These are phyloP conservation scores for Ogataea ganodermae DNA, from an alignment of 805 yeast species.

Conservation along the genomic window DNA sequence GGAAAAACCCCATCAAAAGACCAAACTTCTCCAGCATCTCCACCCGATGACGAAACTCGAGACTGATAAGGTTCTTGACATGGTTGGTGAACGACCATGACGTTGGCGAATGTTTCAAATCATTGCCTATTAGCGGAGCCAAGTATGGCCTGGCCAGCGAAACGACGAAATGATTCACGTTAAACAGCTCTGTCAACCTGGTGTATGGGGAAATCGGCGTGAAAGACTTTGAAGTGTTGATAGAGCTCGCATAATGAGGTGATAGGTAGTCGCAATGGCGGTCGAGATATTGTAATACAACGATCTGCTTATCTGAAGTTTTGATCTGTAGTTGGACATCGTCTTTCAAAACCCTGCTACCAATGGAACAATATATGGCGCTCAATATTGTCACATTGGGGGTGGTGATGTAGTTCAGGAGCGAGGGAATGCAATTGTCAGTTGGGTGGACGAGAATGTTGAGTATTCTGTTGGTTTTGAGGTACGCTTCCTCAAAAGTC, in stretches of 20 bases:
- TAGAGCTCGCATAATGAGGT: slow-evolving; percentile 42
- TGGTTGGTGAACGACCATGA: slow-evolving; percentile 37
- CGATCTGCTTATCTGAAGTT: slow-evolving; percentile 51
- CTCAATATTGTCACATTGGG: slow-evolving; percentile 91
- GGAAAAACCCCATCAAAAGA: slow-evolving; percentile 64
- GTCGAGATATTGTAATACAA: slow-evolving; percentile 37
- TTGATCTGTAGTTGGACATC: slow-evolving; percentile 61
- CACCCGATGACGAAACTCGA: slow-evolving; percentile 84
- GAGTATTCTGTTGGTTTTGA: slow-evolving; percentile 72
- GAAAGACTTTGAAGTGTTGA: slow-evolving; percentile 21
- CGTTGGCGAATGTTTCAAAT: slow-evolving; percentile 63
- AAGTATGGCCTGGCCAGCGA: slow-evolving; percentile 92
- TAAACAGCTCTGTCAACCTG: slow-evolving; percentile 85
- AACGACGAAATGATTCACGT: slow-evolving; percentile 90
- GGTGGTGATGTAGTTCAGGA: slow-evolving; percentile 86
- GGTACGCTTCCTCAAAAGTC: slow-evolving; percentile 92
- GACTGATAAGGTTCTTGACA: slow-evolving; percentile 55
- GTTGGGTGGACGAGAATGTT: slow-evolving; percentile 87
- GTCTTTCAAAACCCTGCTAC: slow-evolving; percentile 68
- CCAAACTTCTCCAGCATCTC: slow-evolving; percentile 80
- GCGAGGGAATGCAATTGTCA: slow-evolving; percentile 64
- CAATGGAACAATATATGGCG: slow-evolving; percentile 85
- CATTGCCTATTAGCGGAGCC: slow-evolving; percentile 85
- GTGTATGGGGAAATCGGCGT: slow-evolving; percentile 69
- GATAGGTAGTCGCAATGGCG: slow-evolving; percentile 44